These are phyloP conservation scores for Pyrenula massariospora DNA, from an alignment of 495 filamentous ascomycete species.

Conservation along the genomic window DNA sequence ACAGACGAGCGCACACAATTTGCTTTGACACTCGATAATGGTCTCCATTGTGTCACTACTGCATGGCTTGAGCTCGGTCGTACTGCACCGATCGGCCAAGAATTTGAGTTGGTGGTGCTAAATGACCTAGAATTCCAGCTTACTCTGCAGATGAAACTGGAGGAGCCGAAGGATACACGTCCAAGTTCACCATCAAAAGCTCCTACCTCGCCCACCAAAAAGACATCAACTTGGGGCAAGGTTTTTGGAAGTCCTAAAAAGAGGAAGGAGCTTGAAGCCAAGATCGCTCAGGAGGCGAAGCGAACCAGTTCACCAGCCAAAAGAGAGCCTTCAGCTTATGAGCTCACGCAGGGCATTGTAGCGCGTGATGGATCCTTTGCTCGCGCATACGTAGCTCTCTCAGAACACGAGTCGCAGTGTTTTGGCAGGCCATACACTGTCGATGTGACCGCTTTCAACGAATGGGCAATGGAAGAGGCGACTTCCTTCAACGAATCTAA, in stretches of 20 bases:
- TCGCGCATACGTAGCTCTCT: constrained; percentile 82
- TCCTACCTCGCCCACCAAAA: constrained; percentile 50
- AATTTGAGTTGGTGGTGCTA: constrained; percentile 94
- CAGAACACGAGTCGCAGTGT: constrained; percentile 76
- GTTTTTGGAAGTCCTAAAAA: constrained; percentile 93
- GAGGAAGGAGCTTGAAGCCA: constrained; percentile 81
- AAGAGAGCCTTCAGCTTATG: constrained; percentile 52
- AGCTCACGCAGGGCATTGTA: constrained; percentile 72
- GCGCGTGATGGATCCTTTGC: constrained; percentile 88
- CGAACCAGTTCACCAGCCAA: constrained; percentile 14
- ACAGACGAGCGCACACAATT: constrained; percentile 83
- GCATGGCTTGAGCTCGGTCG: constrained; percentile 88
- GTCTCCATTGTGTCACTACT: constrained; percentile 93
- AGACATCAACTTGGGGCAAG: constrained; percentile 76
- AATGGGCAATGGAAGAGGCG: constrained; percentile 87
- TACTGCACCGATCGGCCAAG: constrained; percentile 90
- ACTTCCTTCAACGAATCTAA: constrained; percentile 81
- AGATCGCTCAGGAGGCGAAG: constrained; percentile 49
- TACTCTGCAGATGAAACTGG: constrained; percentile 88
- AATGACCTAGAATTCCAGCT: constrained; percentile 96
- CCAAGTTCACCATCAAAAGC: constrained; percentile 36
- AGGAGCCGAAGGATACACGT: constrained; percentile 44
- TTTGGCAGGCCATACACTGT: constrained; percentile 79
- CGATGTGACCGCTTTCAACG: constrained; percentile 89
- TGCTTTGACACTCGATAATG: constrained; percentile 90